Base-by-base conservation (phyloP, 2,329 filamentous ascomycete genomes). In the Pestalotiopsis sp. region DNA sequence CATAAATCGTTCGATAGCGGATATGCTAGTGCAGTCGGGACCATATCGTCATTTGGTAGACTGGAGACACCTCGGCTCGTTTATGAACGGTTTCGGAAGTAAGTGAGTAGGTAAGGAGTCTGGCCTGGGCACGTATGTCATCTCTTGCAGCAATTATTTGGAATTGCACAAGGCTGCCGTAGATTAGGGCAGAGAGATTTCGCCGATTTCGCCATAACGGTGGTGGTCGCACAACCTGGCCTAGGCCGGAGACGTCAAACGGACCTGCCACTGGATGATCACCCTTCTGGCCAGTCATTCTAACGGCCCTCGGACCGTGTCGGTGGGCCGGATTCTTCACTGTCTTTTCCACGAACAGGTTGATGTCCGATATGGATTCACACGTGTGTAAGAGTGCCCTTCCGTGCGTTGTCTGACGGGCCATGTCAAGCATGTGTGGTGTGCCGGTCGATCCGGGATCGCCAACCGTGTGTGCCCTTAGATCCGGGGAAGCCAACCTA, bases 401-500 rank as follows among this genome's bases (percentile, higher is more conserved):
- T 59, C 45, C 45, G 45, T 52, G 45, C 45, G 57, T 31, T 23
- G 59, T 39, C n/a, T 13, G 27, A 62, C 31, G n/a, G 59, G 36
- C 9, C 27, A 62, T 36, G 23, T 23, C 23, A 23, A 23, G 23
- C 23, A 23, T 23, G 11, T 23, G 23, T 13, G 20, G 59, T 14
- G 36, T 64, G 39, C 61, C 39, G 61, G 39, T 64, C 39, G 61
- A 64, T 64, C 61, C 61, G 36, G 38, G 61, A 64, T 64, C 61
- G 39, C 39, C 61, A 49, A 64, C 61, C 38, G 61, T 23, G 23
- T 23, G 23, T 23, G 23, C 38, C 25, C 38, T 23, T 20, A 31
- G 61, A 64, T 64, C 61, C 61, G 39, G 61, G 61, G 61, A 64
- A 64, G n/a, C 59, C 59, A 62, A 62, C 59, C 27, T 36, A 27